Evolutionary conservation across 1,139 yeast species (phyloP), one percentile per base, ranked within the genome.

Genomic region (Pichia sp.): DNA sequence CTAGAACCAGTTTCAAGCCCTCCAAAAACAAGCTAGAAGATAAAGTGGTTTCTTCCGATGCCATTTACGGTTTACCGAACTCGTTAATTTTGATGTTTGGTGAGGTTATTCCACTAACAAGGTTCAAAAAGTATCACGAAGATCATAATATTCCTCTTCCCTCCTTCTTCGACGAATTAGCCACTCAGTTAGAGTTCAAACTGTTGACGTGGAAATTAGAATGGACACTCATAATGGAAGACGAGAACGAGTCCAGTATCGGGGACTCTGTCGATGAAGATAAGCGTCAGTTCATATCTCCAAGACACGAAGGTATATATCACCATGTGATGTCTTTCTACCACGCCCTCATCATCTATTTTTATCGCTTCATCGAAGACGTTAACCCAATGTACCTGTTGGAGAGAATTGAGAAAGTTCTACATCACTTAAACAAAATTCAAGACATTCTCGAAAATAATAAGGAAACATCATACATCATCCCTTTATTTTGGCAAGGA

Each of bases 401-500:
- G 64, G 75, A 77, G 24, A 77, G 83, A 55, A 90, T 88, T 2
- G 76, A 73, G 49, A 74, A 76, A 47, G 87, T 89, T 1, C 73
- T 89, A 53, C 73, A 76, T 36, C 92, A 87, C 66, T 72, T 89
- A 61, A 84, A 86, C 64, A 74, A 79, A 51, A 79, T 90, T 55
- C 87, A 84, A 57, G 67, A 70, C 47, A 73, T 88, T 49, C 79
- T 83, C 44, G 78, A 80, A 14, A 70, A 73, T n/a, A 63, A 67
- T 48, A 60, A 62, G 38, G 67, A 67, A 40, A 65, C 70, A 3
- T 64, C 80, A 0, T 77, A 80, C 34, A 84, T 88, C 50, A 81
- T 86, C 42, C 96, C 97, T 3, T 73, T 89, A 43, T 82, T 89
- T 64, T 90, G 96, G 92, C 95, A 88, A 65, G 95, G 95, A 0